Evolutionary conservation across 768 basidiomycete species (phyloP), one percentile per base, ranked within the genome.

Genomic region (Collybia sp.): DNA sequence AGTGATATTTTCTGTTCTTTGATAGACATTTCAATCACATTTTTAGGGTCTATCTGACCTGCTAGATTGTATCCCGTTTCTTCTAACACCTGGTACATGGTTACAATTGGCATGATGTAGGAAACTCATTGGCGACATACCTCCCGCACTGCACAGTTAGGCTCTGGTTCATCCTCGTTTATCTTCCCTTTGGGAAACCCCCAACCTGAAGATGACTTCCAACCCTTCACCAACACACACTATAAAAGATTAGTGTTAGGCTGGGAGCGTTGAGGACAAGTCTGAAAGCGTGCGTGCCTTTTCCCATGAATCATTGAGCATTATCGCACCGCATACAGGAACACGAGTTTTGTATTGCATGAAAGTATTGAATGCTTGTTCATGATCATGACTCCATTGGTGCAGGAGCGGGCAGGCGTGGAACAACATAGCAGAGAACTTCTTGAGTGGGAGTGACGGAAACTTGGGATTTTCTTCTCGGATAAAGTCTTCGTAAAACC

Each of bases 141-240:
- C 72, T 99, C 96, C 63, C 96, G 83, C 44, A 89, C 76, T 2
- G 95, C 96, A 65, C 96, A 99, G 45, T 75, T 77, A 41, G 78
- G 76, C 46, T 84, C 79, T 6, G 85, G 81, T 62, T 99, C 96
- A 49, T 88, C 80, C 62, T 94, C 85, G 57, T 99, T 99, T 64
- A 98, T 98, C 69, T 99, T 99, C n/a, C 96, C 96, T 62, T 95
- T 90, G 6, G 96, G 96, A 65, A 98, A 99, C n/a, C 92, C 88
- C 96, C 96, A 99, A 6, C 93, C 91, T 2, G 96, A 89, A 15
- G 86, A 89, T 31, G 91, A 82, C 65, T 96, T 97, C 92, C 92
- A 98, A 6, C 96, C 96, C 66, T 96, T 93, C 48, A 99, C 96
- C 49, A 99, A 78, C n/a, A 99, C 75, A 59, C 91, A 93, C 94